phyloP scores from a whole-genome alignment of 2,329 filamentous ascomycete species.

The Monilinia vaccinii-corymbosi region DNA sequence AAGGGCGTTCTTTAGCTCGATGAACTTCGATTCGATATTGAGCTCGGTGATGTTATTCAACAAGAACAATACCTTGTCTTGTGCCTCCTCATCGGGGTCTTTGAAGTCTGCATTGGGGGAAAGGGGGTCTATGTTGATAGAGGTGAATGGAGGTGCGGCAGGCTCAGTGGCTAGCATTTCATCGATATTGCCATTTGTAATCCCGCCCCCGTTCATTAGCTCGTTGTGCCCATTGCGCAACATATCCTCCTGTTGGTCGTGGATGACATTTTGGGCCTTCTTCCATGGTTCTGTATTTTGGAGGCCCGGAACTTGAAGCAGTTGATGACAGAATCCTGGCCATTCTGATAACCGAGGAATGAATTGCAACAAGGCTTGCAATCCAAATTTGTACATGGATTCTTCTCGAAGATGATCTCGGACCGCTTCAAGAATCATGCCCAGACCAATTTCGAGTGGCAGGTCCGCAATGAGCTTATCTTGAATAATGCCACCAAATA shows the following conservation, averaged over 20 bases:
- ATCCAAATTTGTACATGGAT: constrained; percentile 95
- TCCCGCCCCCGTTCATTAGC: constrained; percentile 37
- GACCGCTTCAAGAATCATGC: constrained; percentile 96
- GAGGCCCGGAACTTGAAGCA: constrained; percentile 73
- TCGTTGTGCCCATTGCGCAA: constrained; percentile 38
- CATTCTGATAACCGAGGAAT: constrained; percentile 78
- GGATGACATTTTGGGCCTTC: constrained; percentile 73
- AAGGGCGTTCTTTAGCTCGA: constrained; percentile 69
- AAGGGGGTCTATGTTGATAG: constrained; percentile 67
- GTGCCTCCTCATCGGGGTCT: constrained; percentile 74
- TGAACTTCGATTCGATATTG: constrained; percentile 76
- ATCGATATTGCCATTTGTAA: constrained; percentile 64
- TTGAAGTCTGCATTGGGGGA: constrained; percentile 57
- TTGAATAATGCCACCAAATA: constrained; percentile 94
- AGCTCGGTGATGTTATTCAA: constrained; percentile 92
- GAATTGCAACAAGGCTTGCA: constrained; percentile 88
- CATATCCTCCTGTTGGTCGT: constrained; percentile 54
- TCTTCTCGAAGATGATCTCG: constrained; percentile 73
- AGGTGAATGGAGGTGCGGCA: constrained; percentile 62
- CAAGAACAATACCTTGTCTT: constrained; percentile 91
- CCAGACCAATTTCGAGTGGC: constrained; percentile 85
- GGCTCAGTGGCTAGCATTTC: constrained; percentile 51
- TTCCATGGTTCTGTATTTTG: constrained; percentile 77
- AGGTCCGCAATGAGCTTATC: constrained; percentile 85
- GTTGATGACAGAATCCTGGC: constrained; percentile 86